A percentile compares a stretch with the other conserved stretches of the same genome.
These are phyloP conservation scores for Striga hermonthica DNA, from an alignment of 305 asterid species.

Conservation along the genomic window DNA sequence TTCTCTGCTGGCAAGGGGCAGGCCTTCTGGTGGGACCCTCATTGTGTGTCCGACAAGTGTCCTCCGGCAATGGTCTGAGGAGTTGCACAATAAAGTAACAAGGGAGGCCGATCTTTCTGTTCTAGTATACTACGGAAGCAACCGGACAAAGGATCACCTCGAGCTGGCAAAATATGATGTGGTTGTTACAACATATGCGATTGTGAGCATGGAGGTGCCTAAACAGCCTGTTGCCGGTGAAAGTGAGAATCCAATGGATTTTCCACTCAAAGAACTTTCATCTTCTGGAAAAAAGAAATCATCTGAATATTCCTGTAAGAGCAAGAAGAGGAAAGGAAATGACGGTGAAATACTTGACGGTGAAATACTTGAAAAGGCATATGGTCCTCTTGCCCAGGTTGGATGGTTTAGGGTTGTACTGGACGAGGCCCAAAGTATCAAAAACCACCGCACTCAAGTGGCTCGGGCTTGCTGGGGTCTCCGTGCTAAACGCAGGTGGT, in stretches of 20 bases:
- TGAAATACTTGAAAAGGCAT: conserved; percentile 50
- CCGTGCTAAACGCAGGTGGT: conserved; percentile 98
- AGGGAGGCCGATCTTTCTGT: conserved; percentile 81
- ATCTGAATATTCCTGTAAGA: conserved; percentile 47
- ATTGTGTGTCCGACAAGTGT: conserved; percentile 98
- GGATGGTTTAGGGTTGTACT: conserved; percentile 97
- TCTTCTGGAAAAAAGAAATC: conserved; percentile 63
- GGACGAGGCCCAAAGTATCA: conserved; percentile 98
- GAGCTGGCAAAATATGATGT: conserved; percentile 93
- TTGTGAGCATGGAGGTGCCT: conserved; percentile 99
- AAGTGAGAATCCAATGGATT: conserved; percentile 57
- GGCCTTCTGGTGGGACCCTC: conserved; percentile 95
- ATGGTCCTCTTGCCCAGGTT: conserved; percentile 93
- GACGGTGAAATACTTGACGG: conserved; percentile 53
- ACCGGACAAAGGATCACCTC: conserved; percentile 78
- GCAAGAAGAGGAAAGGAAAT: conserved; percentile 64
- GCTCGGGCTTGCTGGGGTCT: conserved; percentile 99
- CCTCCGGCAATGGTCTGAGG: conserved; percentile 97
- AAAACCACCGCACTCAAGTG: conserved; percentile 88
- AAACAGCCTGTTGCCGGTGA: conserved; percentile 87
- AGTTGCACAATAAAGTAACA: conserved; percentile 82
- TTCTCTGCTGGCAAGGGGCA: conserved; percentile 53
- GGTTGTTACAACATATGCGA: conserved; percentile 91
- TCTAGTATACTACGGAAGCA: conserved; percentile 82
- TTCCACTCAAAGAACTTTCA: conserved; percentile 42